Evolutionary conservation across 768 basidiomycete species (phyloP).

Genomic region (Ephemerocybe angulata): DNA sequence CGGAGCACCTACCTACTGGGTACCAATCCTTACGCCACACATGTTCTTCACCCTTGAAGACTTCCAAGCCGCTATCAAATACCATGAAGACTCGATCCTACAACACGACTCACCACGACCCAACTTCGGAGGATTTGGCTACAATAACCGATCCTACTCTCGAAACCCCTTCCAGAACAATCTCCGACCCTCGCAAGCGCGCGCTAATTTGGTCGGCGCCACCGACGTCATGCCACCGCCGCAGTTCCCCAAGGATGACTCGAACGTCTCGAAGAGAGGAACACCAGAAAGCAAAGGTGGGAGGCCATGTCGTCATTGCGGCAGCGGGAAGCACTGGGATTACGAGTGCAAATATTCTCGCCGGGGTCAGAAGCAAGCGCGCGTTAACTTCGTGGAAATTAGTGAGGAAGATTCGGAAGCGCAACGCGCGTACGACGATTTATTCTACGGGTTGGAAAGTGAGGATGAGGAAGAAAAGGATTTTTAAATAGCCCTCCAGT

Average conservation of each 20-base stretch:
- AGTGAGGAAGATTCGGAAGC: constrained; percentile 14
- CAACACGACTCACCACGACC: constrained; percentile 8
- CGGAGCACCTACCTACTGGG: no score
- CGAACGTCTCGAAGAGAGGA: constrained; percentile 8
- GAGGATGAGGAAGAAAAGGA: constrained; percentile 12
- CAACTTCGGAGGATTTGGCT: neutral
- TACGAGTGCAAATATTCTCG: constrained; percentile 25
- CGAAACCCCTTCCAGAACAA: constrained; percentile 4
- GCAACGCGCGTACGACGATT: constrained; percentile 25
- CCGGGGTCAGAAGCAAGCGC: constrained; percentile 12
- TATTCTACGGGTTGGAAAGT: constrained; percentile 14
- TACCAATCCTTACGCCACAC: no score
- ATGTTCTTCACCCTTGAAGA: no score
- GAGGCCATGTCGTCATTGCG: constrained; percentile 31
- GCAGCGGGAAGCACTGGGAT: constrained; percentile 32
- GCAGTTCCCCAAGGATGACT: constrained; percentile 21
- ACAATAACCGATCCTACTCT: neutral
- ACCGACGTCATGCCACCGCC: neutral
- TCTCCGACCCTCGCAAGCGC: neutral
- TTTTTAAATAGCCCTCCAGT: constrained; percentile 17
- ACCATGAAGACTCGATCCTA: constrained; percentile 20
- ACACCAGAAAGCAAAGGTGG: constrained; percentile 21
- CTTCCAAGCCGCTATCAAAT: no score
- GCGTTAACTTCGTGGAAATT: constrained; percentile 15
- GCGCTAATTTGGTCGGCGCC: neutral